Conservation (phyloP, 176 grass and related monocot species). For the Zoysia pacifica region DNA sequence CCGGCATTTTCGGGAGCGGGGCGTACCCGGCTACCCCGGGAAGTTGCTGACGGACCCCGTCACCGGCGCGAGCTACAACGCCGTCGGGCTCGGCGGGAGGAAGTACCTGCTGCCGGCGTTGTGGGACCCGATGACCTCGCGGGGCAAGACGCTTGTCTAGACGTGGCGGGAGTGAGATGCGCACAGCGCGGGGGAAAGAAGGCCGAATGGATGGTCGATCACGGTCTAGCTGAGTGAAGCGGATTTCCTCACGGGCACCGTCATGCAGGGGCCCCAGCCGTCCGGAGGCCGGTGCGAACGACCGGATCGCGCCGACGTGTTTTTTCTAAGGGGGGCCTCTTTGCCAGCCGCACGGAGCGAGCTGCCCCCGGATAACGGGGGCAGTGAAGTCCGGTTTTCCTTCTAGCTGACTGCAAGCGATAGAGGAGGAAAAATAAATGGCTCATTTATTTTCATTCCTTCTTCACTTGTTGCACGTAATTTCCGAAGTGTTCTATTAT, state of each 20-base stretch:
- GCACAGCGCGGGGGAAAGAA: neutral
- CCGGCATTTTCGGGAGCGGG: slow-evolving; percentile 72
- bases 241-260: neutral
- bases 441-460: slow-evolving; percentile 39
- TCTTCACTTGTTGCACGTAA: slow-evolving; percentile 14
- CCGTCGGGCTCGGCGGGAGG: slow-evolving; percentile 58
- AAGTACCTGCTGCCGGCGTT: slow-evolving; percentile 83
- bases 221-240: neutral
- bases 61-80: slow-evolving; percentile 83
- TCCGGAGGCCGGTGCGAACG: too few relatives aligned
- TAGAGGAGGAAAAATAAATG: slow-evolving; percentile 41
- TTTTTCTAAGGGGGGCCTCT: too few relatives aligned
- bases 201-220: too few relatives aligned
- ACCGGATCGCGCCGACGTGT: too few relatives aligned
- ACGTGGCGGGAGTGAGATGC: too few relatives aligned
- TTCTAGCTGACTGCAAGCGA: too few relatives aligned
- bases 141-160: slow-evolving; percentile 72
- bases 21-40: slow-evolving; percentile 77
- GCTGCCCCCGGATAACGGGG: too few relatives aligned
- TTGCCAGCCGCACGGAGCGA: too few relatives aligned
- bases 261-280: neutral
- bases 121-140: slow-evolving; percentile 73
- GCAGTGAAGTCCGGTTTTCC: too few relatives aligned
- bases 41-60: slow-evolving; percentile 53
- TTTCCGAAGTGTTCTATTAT: too few relatives aligned